Conservation (phyloP, 495 filamentous ascomycete genomes). For the Penicillium ochrochloron region DNA sequence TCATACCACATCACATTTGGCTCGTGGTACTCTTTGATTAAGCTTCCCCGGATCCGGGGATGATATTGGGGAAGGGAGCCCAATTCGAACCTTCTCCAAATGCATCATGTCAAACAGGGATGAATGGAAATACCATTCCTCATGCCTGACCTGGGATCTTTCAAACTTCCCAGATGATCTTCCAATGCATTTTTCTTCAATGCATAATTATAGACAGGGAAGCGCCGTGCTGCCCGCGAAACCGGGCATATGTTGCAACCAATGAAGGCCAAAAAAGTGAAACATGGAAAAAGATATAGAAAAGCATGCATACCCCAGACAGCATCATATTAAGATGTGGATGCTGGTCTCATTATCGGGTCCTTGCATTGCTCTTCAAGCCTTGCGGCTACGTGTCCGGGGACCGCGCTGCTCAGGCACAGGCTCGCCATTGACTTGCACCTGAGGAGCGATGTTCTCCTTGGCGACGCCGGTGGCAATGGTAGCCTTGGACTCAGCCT, state of each 20-base stretch:
- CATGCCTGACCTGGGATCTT: slow-evolving; percentile 2
- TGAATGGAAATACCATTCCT: slow-evolving; percentile 17
- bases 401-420: slow-evolving; percentile 33
- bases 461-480: slow-evolving; percentile 40
- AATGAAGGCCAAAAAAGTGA: slow-evolving; percentile 5
- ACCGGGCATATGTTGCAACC: slow-evolving; percentile 13
- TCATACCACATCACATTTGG: background rate
- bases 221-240: background rate
- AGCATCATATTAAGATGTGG: background rate
- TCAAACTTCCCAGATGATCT: background rate
- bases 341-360: background rate
- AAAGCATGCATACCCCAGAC: background rate
- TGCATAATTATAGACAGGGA: slow-evolving; percentile 30
- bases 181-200: slow-evolving; percentile 4
- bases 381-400: slow-evolving; percentile 34
- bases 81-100: background rate
- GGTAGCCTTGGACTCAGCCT: slow-evolving; percentile 31
- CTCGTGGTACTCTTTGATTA: background rate
- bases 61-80: background rate
- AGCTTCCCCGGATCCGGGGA: background rate
- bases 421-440: slow-evolving; percentile 46
- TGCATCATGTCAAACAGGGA: background rate
- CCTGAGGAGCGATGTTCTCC: slow-evolving; percentile 45
- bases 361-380: slow-evolving; percentile 9
- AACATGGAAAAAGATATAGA: background rate